These are phyloP conservation scores for Stylosanthes scabra DNA, from an alignment of 331 rosid species.

Conservation along the genomic window DNA sequence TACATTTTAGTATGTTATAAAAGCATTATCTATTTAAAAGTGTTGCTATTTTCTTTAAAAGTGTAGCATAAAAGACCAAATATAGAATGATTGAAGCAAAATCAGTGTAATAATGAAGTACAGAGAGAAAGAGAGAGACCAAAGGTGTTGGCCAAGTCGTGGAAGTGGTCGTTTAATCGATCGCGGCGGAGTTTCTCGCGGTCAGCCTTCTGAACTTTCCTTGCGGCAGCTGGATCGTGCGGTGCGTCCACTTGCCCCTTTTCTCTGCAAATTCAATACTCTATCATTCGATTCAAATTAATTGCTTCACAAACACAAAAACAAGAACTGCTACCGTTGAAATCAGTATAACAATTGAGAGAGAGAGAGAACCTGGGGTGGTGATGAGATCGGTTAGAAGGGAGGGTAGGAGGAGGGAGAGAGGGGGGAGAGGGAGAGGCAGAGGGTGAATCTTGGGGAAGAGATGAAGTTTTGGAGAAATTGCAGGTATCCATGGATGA, in stretches of 20 bases:
- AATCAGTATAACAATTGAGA: too few relatives aligned
- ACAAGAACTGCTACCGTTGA: not conserved
- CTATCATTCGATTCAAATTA: not conserved
- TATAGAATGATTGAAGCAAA: too few relatives aligned
- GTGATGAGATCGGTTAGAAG: not conserved
- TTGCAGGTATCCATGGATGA: constrained; percentile 8
- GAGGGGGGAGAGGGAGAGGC: not conserved
- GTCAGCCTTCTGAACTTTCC: constrained; percentile 89
- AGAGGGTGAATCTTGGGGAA: not conserved
- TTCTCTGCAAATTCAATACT: constrained; percentile 44
- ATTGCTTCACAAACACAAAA: not conserved
- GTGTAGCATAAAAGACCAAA: too few relatives aligned
- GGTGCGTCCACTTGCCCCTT: constrained; percentile 54
- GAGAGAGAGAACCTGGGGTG: not conserved
- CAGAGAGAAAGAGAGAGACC: constrained; percentile 44
- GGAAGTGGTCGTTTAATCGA: constrained; percentile 81
- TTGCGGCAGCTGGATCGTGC: constrained; percentile 63
- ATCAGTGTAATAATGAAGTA: not conserved
- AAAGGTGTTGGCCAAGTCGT: constrained; percentile 68
- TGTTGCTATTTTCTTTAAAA: too few relatives aligned
- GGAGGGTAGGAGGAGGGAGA: not conserved
- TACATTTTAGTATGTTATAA: too few relatives aligned
- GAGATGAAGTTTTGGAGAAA: not conserved
- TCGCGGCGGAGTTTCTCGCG: constrained; percentile 92
- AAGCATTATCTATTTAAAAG: too few relatives aligned